These are phyloP conservation scores for Xylariaceae sp. DNA, from an alignment of 2,329 filamentous ascomycete species.

Conservation along the genomic window DNA sequence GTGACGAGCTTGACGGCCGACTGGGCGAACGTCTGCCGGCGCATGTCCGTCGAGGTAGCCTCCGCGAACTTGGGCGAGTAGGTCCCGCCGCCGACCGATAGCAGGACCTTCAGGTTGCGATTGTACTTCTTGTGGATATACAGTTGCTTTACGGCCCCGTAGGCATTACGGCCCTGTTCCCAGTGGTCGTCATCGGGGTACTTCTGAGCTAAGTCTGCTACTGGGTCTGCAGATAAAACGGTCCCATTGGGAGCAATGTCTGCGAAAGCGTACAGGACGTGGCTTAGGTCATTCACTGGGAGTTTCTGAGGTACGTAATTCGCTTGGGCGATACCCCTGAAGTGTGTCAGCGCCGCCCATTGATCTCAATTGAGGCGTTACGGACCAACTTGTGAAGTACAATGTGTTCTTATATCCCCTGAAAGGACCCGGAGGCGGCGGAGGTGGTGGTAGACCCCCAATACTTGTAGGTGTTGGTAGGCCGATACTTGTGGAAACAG, in stretches of 20 bases:
- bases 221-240: slow-evolving; percentile 65
- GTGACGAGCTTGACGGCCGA: slow-evolving; percentile 73
- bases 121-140: slow-evolving; percentile 78
- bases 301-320: slow-evolving; percentile 72
- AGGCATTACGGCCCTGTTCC: slow-evolving; percentile 63
- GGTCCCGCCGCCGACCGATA: slow-evolving; percentile 84
- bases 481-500: slow-evolving; percentile 19
- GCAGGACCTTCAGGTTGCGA: slow-evolving; percentile 77
- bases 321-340: slow-evolving; percentile 51
- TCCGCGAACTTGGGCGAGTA: slow-evolving; percentile 73
- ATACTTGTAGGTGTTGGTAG: slow-evolving; percentile 29
- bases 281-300: slow-evolving; percentile 72
- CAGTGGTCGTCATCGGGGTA: slow-evolving; percentile 70
- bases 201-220: slow-evolving; percentile 70
- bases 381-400: slow-evolving; percentile 64
- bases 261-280: slow-evolving; percentile 70
- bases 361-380: not conserved
- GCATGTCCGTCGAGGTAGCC: slow-evolving; percentile 65
- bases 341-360: not conserved
- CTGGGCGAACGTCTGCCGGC: slow-evolving; percentile 70
- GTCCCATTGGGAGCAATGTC: slow-evolving; percentile 54
- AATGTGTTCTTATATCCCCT: slow-evolving; percentile 50
- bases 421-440: slow-evolving; percentile 33
- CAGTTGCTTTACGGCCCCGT: slow-evolving; percentile 80
- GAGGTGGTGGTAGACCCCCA: slow-evolving; percentile 21